These are phyloP conservation scores for Colletotrichum lentis DNA, from an alignment of 2,329 filamentous ascomycete species.

Conservation along the genomic window DNA sequence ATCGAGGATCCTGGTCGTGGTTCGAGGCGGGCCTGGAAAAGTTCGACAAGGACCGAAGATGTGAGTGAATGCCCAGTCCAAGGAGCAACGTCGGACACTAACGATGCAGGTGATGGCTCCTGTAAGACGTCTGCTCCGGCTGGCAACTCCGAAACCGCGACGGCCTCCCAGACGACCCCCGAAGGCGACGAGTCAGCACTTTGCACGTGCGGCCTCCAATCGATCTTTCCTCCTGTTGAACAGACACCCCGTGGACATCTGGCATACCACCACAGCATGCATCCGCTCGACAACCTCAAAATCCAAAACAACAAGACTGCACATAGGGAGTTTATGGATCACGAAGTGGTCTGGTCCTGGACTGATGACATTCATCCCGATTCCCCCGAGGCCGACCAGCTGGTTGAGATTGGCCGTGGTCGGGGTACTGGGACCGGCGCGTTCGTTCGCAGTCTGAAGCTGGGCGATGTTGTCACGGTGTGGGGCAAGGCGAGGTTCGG, in stretches of 20 bases:
- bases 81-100: neutral
- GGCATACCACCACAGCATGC: constrained; percentile 52
- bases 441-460: constrained; percentile 63
- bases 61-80: constrained; percentile 34
- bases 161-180: neutral
- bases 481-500: constrained; percentile 68
- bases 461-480: constrained; percentile 69
- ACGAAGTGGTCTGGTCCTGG: constrained; percentile 63
- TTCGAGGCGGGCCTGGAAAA: constrained; percentile 69
- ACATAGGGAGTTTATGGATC: constrained; percentile 45
- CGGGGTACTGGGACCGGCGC: constrained; percentile 59
- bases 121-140: constrained; percentile 13
- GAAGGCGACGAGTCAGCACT: constrained; percentile 34
- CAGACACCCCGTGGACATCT: constrained; percentile 29
- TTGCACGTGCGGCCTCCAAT: constrained; percentile 49
- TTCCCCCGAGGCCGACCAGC: constrained; percentile 49
- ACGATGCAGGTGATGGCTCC: constrained; percentile 22
- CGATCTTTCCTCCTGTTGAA: constrained; percentile 47
- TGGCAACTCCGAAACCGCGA: neutral
- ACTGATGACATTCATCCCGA: constrained; percentile 57
- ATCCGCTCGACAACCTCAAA: constrained; percentile 48
- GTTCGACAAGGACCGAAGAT: constrained; percentile 52
- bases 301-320: constrained; percentile 60
- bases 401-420: constrained; percentile 59
- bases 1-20: constrained; percentile 65